Base-by-base conservation (phyloP, 495 filamentous ascomycete genomes). In the Coniosporium apollinis region DNA sequence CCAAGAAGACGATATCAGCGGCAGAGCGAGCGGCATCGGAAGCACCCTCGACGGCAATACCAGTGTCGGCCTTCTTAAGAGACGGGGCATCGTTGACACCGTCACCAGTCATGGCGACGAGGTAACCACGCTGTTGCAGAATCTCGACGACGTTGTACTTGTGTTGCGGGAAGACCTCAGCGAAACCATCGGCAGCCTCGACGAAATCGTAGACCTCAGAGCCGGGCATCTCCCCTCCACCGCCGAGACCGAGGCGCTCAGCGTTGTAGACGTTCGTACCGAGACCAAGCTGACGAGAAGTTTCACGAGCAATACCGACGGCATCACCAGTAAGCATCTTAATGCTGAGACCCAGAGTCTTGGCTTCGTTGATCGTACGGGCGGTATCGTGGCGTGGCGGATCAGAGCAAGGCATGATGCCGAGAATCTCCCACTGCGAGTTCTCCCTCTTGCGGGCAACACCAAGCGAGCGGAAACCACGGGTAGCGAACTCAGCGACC, bases 261-360 rank as follows among this genome's bases (percentile, higher is more conserved):
- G 84, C 79, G 47, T 94, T 87, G 65, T 91, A 92, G 44, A 92
- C 76, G 59, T 94, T 92, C 37, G 82, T 89, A 47, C 85, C 85
- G 34, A 94, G 73, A 63, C 83, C 82, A 37, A 92, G 73, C 59
- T 83, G 77, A 51, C 82, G 80, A 24, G 80, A 86, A 45, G 83
- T 91, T 57, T 92, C 84, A 58, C 77, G 72, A 50, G 85, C 84
- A 58, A 92, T 92, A 57, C 79, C 84, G 49, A 92, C 82, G 36
- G 85, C 81, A 60, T 94, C 85, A 66, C 85, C 85, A 56, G 85
- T 94, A 62, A 94, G 74, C 82, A 94, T 94, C 66, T 92, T 94
- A 59, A 94, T 82, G 38, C 74, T 78, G 29, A 94, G 65, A 60
- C 85, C 85, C 34, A 94, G 72, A 38, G 65, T 66, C 65, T 86